These are phyloP conservation scores for Geotrichum candidum DNA, from an alignment of 1,139 yeast genomes.

Conservation along the genomic window DNA sequence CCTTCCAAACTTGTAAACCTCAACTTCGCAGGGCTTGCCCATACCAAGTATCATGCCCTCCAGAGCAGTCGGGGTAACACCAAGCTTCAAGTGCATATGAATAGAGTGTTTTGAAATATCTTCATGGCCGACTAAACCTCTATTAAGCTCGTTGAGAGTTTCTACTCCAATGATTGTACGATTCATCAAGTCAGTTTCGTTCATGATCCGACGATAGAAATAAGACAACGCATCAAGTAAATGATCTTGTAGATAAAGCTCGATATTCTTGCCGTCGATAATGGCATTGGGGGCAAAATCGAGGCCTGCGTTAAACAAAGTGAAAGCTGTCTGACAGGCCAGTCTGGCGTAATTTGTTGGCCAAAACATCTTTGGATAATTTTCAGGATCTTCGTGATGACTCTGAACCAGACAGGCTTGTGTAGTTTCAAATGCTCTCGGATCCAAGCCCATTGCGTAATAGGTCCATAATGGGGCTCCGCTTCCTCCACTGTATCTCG, in stretches of 20 bases:
- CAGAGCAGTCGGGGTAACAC: constrained; percentile 33
- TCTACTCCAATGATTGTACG: constrained; percentile 61
- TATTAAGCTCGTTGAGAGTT: constrained; percentile 68
- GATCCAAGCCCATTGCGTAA: constrained; percentile 90
- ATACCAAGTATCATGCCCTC: constrained; percentile 50
- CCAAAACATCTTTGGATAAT: constrained; percentile 86
- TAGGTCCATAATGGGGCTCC: constrained; percentile 96
- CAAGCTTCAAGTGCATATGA: constrained; percentile 31
- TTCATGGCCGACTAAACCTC: constrained; percentile 30
- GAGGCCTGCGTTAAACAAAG: constrained; percentile 76
- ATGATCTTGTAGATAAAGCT: constrained; percentile 62
- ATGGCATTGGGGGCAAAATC: constrained; percentile 60
- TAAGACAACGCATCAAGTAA: constrained; percentile 49
- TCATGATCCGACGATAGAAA: constrained; percentile 47
- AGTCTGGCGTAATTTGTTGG: constrained; percentile 76
- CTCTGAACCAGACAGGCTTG: constrained; percentile 77
- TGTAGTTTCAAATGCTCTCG: constrained; percentile 56
- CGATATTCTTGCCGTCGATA: constrained; percentile 65
- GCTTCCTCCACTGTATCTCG: constrained; percentile 84
- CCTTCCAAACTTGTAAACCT: constrained; percentile 56
- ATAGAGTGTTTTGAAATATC: constrained; percentile 29
- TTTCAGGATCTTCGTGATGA: constrained; percentile 37
- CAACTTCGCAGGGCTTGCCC: constrained; percentile 64
- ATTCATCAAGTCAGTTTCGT: constrained; percentile 52
- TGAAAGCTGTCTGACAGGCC: constrained; percentile 78